Percentiles rank a stretch among this genome's conserved stretches.
Evolutionary conservation across 202 grass and related monocot species (phyloP).

Genomic region (Saccharum hybrid): DNA sequence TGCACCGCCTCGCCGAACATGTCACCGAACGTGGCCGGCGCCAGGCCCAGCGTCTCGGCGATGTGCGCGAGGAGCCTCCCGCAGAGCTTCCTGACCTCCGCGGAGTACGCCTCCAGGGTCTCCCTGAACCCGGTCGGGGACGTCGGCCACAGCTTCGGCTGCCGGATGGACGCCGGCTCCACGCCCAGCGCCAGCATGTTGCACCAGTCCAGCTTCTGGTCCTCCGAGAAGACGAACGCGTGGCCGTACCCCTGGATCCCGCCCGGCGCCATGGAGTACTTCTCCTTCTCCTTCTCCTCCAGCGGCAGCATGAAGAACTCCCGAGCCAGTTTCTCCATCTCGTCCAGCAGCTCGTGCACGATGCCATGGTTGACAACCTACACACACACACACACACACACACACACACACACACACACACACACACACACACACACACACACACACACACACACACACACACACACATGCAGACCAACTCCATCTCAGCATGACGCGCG

Average conservation of each 20-base stretch:
- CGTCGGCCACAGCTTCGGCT: conserved; percentile 74
- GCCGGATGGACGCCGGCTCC: conserved; percentile 63
- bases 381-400: too few relatives aligned
- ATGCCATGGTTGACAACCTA: conserved; percentile 93
- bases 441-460: too few relatives aligned
- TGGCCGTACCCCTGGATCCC: conserved; percentile 92
- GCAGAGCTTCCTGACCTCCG: conserved; percentile 61
- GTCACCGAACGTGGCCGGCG: conserved; percentile 45
- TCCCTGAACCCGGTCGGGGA: conserved; percentile 57
- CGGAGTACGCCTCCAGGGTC: conserved; percentile 69
- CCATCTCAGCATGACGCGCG: neutral
- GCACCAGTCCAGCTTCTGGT: conserved; percentile 95
- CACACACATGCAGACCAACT: neutral
- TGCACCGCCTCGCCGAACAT: conserved; percentile 88
- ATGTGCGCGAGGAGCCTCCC: conserved; percentile 50
- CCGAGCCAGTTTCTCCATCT: conserved; percentile 60
- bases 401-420: too few relatives aligned
- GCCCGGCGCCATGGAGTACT: conserved; percentile 76
- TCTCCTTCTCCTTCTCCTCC: conserved; percentile 88
- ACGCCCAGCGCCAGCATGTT: conserved; percentile 97
- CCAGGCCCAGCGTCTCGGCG: conserved; percentile 56
- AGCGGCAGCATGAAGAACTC: conserved; percentile 96
- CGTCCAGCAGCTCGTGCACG: conserved; percentile 51
- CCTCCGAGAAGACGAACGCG: conserved; percentile 89
- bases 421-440: too few relatives aligned